A percentile compares a stretch with the other conserved stretches of the same genome.
Evolutionary conservation across 2,329 filamentous ascomycete species (phyloP).

Genomic region (Ascochyta fabae): DNA sequence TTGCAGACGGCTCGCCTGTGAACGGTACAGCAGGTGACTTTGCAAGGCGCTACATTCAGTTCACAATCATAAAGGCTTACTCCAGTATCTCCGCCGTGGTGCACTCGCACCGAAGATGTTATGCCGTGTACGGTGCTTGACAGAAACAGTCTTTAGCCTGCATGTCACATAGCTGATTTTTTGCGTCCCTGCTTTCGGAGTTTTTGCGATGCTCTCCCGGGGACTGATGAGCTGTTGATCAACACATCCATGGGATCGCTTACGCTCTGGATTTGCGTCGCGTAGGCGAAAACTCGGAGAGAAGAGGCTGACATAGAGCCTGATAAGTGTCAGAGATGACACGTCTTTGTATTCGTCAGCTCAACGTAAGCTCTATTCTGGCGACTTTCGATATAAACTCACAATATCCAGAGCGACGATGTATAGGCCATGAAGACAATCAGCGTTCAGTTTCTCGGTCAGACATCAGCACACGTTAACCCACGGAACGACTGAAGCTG

Average conservation of each 20-base stretch:
- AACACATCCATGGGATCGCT: conserved; percentile 4
- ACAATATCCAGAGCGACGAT: neutral
- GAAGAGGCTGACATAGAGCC: neutral
- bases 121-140: conserved; percentile 37
- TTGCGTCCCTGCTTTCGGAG: too few species aligned
- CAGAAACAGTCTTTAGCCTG: too few species aligned
- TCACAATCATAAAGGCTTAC: conserved; percentile 46
- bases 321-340: neutral
- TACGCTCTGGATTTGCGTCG: too few species aligned
- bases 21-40: conserved; percentile 34
- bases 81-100: conserved; percentile 47
- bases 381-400: neutral
- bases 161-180: too few species aligned
- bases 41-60: conserved; percentile 50
- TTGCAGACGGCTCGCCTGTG: conserved; percentile 3
- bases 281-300: neutral
- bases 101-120: conserved; percentile 48
- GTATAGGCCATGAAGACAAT: neutral
- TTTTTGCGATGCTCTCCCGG: too few species aligned
- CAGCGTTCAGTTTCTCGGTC: neutral
- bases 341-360: neutral
- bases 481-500: too few species aligned
- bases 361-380: neutral
- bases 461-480: too few species aligned
- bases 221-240: neutral